phyloP scores from a whole-genome alignment of 495 filamentous ascomycete genomes.

The Amorphotheca resinae region DNA sequence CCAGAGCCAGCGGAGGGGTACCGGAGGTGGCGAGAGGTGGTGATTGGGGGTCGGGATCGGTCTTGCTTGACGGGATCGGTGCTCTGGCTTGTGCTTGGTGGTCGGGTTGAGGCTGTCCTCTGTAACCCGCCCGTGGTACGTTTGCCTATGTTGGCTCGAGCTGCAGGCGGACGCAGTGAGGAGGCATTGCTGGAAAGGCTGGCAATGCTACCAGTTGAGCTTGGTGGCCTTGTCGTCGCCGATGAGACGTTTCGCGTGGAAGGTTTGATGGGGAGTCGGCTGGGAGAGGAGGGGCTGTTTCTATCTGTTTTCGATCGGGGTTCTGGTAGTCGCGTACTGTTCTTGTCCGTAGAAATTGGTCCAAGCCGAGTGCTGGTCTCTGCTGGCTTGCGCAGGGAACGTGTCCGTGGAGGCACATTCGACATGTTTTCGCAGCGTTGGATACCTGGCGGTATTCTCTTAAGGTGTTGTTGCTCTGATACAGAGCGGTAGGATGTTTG shows the following conservation, averaged over 20 bases:
- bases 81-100: conserved; percentile 3
- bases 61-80: conserved; percentile 17
- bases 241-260: conserved; percentile 16
- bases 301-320: conserved; percentile 4
- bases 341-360: background rate
- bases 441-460: background rate
- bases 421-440: conserved; percentile 12
- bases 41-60: conserved; percentile 16
- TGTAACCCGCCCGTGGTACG: conserved; percentile 6
- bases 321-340: background rate
- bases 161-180: conserved; percentile 12
- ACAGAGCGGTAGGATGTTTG: background rate
- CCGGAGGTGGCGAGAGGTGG: conserved; percentile 16
- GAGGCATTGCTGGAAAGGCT: conserved; percentile 12
- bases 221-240: conserved; percentile 7
- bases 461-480: conserved; percentile 3
- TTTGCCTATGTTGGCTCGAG: conserved; percentile 11
- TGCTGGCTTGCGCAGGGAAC: conserved; percentile 31
- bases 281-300: conserved; percentile 29
- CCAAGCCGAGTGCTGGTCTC: conserved; percentile 4
- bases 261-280: conserved; percentile 33
- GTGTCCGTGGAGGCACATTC: conserved; percentile 24
- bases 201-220: conserved; percentile 8
- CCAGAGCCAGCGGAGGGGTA: conserved; percentile 12
- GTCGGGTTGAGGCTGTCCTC: conserved; percentile 10